phyloP scores from a whole-genome alignment of 495 filamentous ascomycete genomes.

The Lineolata rhizophorae region DNA sequence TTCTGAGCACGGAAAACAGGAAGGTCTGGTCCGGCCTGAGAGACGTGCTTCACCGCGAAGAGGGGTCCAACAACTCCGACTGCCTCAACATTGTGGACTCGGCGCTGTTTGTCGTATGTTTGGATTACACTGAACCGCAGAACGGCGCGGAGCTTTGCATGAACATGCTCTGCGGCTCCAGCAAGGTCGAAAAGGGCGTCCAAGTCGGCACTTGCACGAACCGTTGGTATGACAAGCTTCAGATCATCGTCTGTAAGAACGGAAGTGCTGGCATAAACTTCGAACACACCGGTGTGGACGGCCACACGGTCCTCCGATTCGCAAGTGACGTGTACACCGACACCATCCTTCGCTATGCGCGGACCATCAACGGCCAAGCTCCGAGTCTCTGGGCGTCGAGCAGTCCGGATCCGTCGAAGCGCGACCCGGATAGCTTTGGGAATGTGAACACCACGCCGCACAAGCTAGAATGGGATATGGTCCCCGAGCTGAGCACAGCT shows the following conservation, averaged over 20 bases:
- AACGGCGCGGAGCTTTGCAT: constrained; percentile 65
- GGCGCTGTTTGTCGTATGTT: constrained; percentile 73
- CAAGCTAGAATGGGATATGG: constrained; percentile 96
- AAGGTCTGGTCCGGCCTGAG: constrained; percentile 85
- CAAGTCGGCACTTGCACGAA: constrained; percentile 97
- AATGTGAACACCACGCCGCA: constrained; percentile 87
- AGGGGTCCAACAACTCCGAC: constrained; percentile 81
- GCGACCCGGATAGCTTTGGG: constrained; percentile 82
- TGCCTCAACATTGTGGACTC: constrained; percentile 89
- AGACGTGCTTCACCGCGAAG: constrained; percentile 72
- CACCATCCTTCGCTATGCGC: constrained; percentile 88
- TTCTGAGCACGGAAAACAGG: constrained; percentile 88
- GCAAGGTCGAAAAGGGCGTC: constrained; percentile 73
- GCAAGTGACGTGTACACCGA: constrained; percentile 95
- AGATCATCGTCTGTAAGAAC: constrained; percentile 98
- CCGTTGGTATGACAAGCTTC: constrained; percentile 96
- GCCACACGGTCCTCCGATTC: constrained; percentile 89
- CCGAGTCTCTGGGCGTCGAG: constrained; percentile 79
- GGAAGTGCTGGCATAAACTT: constrained; percentile 97
- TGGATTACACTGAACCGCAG: constrained; percentile 75
- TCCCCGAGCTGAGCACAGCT: constrained; percentile 74
- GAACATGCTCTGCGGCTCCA: constrained; percentile 96
- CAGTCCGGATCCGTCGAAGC: constrained; percentile 81
- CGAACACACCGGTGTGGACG: constrained; percentile 94
- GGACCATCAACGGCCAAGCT: constrained; percentile 87